Conservation (phyloP, 768 basidiomycete species). For the Boletus rufocinnamomeus region DNA sequence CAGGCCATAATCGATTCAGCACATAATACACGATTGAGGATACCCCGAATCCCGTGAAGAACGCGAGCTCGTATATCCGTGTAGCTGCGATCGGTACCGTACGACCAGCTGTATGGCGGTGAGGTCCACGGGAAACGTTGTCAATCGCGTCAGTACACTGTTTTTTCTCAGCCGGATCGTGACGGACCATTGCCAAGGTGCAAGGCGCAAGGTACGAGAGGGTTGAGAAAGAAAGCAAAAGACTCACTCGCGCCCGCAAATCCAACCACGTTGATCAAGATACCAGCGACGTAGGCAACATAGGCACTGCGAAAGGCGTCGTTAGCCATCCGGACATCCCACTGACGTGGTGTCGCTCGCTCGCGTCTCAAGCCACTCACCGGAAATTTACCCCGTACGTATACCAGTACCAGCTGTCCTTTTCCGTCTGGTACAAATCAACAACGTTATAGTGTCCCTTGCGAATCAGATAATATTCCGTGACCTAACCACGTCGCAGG, state of each 20-base stretch:
- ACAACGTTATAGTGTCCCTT: slow-evolving; percentile 68
- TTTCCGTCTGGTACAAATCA: slow-evolving; percentile 63
- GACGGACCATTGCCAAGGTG: not conserved
- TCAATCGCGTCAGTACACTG: slow-evolving; percentile 3
- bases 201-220: not conserved
- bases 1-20: slow-evolving; percentile 63
- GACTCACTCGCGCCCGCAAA: slow-evolving; percentile 72
- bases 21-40: slow-evolving; percentile 63
- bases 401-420: slow-evolving; percentile 74
- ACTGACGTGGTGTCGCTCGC: not conserved
- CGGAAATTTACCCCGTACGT: slow-evolving; percentile 72
- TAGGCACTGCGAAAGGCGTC: slow-evolving; percentile 49
- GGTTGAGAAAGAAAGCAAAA: not conserved
- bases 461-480: slow-evolving; percentile 76
- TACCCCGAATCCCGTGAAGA: slow-evolving; percentile 81
- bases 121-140: not conserved
- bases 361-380: slow-evolving; percentile 31
- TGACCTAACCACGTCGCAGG: slow-evolving; percentile 47
- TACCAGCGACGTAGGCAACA: slow-evolving; percentile 67
- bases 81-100: slow-evolving; percentile 67
- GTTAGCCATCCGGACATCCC: slow-evolving; percentile 8
- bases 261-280: slow-evolving; percentile 80
- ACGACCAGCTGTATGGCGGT: slow-evolving; percentile 47
- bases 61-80: slow-evolving; percentile 74
- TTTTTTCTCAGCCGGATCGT: not conserved